Conservation (phyloP, 441 rosid species). For the Capsella rubella region DNA sequence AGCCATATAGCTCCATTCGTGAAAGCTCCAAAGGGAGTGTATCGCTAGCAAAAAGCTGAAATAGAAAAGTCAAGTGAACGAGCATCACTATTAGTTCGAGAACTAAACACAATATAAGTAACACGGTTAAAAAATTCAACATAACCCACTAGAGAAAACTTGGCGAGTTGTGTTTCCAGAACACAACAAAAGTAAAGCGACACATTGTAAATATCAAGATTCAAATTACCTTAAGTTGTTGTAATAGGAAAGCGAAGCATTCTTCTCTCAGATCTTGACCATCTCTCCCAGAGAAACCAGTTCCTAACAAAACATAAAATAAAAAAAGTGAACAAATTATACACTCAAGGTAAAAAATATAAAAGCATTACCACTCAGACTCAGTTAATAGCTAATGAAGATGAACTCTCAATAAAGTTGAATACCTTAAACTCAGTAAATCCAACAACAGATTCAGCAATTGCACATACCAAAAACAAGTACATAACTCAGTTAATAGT, state of each 20-base stretch:
- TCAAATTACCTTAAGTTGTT: conserved; percentile 62
- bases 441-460: conserved; percentile 14
- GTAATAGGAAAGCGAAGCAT: conserved; percentile 74
- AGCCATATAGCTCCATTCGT: conserved; percentile 77
- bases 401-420: conserved; percentile 16
- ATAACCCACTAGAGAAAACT: background rate
- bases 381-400: background rate
- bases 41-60: conserved; percentile 54
- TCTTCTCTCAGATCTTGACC: conserved; percentile 67
- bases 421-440: conserved; percentile 10
- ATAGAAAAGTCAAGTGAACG: conserved; percentile 27
- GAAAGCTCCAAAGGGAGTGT: conserved; percentile 51
- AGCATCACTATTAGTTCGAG: conserved; percentile 1
- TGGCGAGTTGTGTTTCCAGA: conserved; percentile 9
- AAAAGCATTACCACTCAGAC: background rate
- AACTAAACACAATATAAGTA: background rate
- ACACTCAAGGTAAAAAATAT: background rate
- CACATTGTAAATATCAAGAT: conserved; percentile 9
- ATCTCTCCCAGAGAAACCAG: conserved; percentile 74
- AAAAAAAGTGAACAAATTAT: background rate
- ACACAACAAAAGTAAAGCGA: conserved; percentile 10
- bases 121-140: background rate
- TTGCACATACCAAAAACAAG: conserved; percentile 6
- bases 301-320: conserved; percentile 55
- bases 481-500: background rate